Base-by-base conservation (phyloP, 306 rosid species). In the Acacia melanoxylon region DNA sequence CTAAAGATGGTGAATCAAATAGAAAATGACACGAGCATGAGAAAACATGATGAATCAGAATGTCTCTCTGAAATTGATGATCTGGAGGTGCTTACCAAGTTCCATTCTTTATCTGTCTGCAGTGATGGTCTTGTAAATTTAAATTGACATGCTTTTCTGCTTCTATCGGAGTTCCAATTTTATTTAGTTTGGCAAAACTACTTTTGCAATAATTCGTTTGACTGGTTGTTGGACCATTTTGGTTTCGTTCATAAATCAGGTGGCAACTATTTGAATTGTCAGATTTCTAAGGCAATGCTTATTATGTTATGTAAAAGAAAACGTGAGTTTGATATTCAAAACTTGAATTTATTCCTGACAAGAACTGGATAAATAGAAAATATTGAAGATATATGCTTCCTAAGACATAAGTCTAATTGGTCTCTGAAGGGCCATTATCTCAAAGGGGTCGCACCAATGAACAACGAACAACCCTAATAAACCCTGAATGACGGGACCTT, bases 41-140 rank as follows among this genome's bases (percentile, higher is more conserved):
- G 84, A 81, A 37, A 69, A 63, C 27, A 62, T 17, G 85, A 75
- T 25, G 92, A 88, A 67, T 83, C 95, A 11, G 95, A 87, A 79
- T 86, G 81, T 51, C 83, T 91, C 7, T 88, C 93, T 40, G 90
- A 91, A 70, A 88, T 91, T 22, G 91, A 91, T 83, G 95, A 91
- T 59, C 58, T 59, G 72, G 95, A 91, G 84, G 91, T 90, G 81
- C 77, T 7, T 74, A 48, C 56, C 22, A 27, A 63, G 41, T 63
- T 63, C 42, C 41, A 14, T 31, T 63, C 20, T 29, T 63, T 27
- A 14, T 27, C 69, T 63, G 41, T 29, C 40, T 13, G 35, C 17
- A 24, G 35, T 72, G 24, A 37, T 44, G 54, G 35, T 27, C 24
- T 29, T 46, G 63, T 25, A 25, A 17, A 74, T 76, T 52, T 37